These are phyloP conservation scores for Heterobasidion parviporum DNA, from an alignment of 1,284 basidiomycete species.

Conservation along the genomic window DNA sequence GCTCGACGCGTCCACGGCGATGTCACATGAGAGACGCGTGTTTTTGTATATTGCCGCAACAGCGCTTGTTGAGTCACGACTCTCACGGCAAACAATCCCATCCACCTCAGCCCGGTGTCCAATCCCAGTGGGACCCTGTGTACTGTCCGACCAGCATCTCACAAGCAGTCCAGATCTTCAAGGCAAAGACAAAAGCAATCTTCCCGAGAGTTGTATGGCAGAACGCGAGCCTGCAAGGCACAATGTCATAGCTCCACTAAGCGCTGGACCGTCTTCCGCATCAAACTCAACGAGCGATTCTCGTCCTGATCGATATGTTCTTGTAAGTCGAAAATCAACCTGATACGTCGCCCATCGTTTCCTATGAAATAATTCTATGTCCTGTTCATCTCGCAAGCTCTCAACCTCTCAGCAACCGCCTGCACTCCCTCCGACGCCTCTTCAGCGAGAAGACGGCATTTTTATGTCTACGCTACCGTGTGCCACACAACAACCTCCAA, in stretches of 20 bases:
- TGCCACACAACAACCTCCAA: constrained; percentile 1
- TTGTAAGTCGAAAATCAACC: neutral
- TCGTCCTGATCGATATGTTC: neutral
- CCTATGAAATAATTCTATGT: neutral
- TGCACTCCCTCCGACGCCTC: neutral
- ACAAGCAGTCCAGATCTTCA: neutral
- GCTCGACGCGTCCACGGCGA: no score
- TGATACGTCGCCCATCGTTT: neutral
- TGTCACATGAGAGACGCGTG: no score
- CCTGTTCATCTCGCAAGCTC: neutral
- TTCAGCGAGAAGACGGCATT: neutral
- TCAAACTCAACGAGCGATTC: neutral
- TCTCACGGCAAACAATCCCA: neutral
- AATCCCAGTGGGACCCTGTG: neutral
- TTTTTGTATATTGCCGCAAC: no score
- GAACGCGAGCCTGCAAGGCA: neutral
- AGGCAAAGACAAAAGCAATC: neutral
- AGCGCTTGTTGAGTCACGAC: neutral
- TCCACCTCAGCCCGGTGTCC: neutral
- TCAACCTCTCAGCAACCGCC: neutral
- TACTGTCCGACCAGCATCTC: neutral
- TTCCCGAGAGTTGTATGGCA: neutral
- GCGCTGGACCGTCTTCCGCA: no score
- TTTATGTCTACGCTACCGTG: neutral
- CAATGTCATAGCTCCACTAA: neutral